These are phyloP conservation scores for Cladorrhinum sp. DNA, from an alignment of 2,329 filamentous ascomycete genomes.

Conservation along the genomic window DNA sequence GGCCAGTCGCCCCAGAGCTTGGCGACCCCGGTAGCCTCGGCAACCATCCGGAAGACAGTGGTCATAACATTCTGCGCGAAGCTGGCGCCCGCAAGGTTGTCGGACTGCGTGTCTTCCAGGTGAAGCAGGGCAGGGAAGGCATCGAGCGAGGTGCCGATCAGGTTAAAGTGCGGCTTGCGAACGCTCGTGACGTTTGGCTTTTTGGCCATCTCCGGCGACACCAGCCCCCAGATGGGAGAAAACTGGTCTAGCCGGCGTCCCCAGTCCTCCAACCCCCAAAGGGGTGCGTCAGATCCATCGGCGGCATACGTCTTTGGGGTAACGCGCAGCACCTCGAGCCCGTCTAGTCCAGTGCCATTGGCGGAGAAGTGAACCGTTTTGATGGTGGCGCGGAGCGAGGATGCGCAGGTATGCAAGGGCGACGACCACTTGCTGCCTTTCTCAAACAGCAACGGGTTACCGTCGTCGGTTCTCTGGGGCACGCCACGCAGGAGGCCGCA, in stretches of 20 bases:
- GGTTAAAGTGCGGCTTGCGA: too few relatives aligned
- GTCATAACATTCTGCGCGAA: too few relatives aligned
- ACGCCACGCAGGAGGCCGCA: conserved; percentile 13
- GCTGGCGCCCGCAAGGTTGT: too few relatives aligned
- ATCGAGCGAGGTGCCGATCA: not conserved
- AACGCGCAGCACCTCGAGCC: not conserved
- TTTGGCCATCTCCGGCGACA: too few relatives aligned
- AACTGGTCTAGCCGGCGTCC: too few relatives aligned
- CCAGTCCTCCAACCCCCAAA: conserved; percentile 10
- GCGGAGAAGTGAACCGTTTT: conserved; percentile 10
- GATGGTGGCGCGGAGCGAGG: conserved; percentile 10
- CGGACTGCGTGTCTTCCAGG: too few relatives aligned
- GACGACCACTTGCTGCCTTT: conserved; percentile 7
- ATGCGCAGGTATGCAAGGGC: conserved; percentile 14
- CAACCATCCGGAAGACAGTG: too few relatives aligned
- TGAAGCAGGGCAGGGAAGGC: too few relatives aligned
- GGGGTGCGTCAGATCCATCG: not conserved
- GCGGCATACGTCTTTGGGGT: conserved; percentile 5
- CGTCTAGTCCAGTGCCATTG: conserved; percentile 12
- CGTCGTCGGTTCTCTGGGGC: conserved; percentile 8
- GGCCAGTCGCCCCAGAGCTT: too few relatives aligned
- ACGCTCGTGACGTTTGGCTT: too few relatives aligned
- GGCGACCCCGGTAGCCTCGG: too few relatives aligned
- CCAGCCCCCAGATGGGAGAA: too few relatives aligned
- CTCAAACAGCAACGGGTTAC: conserved; percentile 2